phyloP scores from a whole-genome alignment of 768 basidiomycete genomes.

The Aureoboletus auriporus region DNA sequence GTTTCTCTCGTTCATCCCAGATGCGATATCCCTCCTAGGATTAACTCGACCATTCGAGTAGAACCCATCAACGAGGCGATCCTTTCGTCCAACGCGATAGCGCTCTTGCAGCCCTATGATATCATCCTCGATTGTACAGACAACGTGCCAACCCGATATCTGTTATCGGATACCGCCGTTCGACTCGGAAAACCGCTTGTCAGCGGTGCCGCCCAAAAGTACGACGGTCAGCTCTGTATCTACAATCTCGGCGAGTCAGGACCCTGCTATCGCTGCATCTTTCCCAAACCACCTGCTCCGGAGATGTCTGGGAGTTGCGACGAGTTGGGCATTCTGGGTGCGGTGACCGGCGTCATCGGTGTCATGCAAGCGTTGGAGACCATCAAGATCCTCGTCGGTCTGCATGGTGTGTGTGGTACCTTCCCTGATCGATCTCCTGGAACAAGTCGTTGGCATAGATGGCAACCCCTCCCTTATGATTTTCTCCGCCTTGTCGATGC shows the following conservation, averaged over 20 bases:
- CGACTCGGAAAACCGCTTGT: constrained; percentile 76
- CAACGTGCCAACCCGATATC: constrained; percentile 87
- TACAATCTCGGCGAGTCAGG: constrained; percentile 68
- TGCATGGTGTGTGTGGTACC: constrained; percentile 47
- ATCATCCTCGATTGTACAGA: constrained; percentile 93
- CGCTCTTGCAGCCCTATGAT: constrained; percentile 59
- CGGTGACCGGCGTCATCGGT: constrained; percentile 86
- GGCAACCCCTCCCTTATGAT: constrained; percentile 62
- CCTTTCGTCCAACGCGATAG: constrained; percentile 57
- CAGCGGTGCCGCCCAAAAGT: constrained; percentile 87
- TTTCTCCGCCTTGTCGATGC: constrained; percentile 63
- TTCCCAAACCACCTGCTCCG: constrained; percentile 71
- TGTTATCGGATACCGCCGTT: constrained; percentile 85
- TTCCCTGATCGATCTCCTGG: neutral
- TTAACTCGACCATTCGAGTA: constrained; percentile 68
- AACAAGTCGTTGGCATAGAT: constrained; percentile 36
- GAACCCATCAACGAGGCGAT: constrained; percentile 54
- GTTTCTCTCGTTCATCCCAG: neutral
- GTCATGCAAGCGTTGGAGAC: constrained; percentile 87
- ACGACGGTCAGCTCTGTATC: constrained; percentile 74
- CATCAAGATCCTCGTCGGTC: constrained; percentile 70
- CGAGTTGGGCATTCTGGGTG: constrained; percentile 85
- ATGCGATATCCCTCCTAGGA: constrained; percentile 38
- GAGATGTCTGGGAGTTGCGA: constrained; percentile 74
- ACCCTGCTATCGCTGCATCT: constrained; percentile 94